Base-by-base conservation (phyloP, 1,284 basidiomycete species). In the Trichosporon sp. region DNA sequence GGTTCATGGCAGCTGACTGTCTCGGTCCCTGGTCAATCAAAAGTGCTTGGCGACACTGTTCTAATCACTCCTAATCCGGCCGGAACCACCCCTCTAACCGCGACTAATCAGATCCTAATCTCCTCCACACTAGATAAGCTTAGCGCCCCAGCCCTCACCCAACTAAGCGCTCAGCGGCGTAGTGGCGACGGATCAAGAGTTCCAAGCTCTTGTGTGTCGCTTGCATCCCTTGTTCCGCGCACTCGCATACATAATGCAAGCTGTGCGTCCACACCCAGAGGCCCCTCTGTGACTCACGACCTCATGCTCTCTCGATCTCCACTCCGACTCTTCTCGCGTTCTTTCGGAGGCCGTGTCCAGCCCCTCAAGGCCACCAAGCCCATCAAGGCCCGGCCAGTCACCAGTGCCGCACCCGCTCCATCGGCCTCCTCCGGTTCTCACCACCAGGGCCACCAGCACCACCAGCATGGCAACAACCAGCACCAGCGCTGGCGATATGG, bases 281-380 rank as follows among this genome's bases (percentile, higher is more conserved):
- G 16, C 16, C 35, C 16, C 59, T 32, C 32, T 14, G 32, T 63
- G 31, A 63, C 31, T 63, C 59, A 63, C 59, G 32, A 35, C 31
- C 59, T 35, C 59, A 63, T 63, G 59, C 16, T 63, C 31, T 63
- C 59, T 16, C 59, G 59, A 32, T 63, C 59, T n/a, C 59, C 59
- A 31, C 59, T 63, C 16, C 59, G 59, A 63, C 31, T 63, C 59
- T 63, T 63, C 59, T 63, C 59, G 59, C 59, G 59, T 16, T 35
- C 32, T 35, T 63, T 35, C 31, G 59, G 59, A 35, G 59, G 59
- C 59, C 59, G 59, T 63, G 59, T 35, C 12, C 31, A 16, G 19
- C 51, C 51, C 19, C 51, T 54, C 51, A 54, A 54, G 51, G 51
- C 51, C 8, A 26, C 51, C 51, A 54, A 54, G 59, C 31, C 19